These are phyloP conservation scores for Pseudotulostoma volvatum DNA, from an alignment of 495 filamentous ascomycete genomes.

Conservation along the genomic window DNA sequence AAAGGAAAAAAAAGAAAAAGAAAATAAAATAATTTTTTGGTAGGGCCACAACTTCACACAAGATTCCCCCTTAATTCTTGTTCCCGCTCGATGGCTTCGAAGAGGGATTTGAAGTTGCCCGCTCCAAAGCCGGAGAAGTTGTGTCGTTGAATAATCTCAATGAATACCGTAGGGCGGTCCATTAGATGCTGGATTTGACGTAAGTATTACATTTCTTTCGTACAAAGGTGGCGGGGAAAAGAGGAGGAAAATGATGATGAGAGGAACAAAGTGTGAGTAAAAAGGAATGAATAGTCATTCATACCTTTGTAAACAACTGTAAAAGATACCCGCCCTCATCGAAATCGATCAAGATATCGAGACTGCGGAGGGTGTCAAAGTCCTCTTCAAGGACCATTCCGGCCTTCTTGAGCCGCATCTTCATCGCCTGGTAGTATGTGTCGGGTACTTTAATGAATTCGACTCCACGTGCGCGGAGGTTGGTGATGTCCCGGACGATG, in stretches of 20 bases:
- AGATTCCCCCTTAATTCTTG: conserved; percentile 73
- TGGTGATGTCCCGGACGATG: conserved; percentile 57
- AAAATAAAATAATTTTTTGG: too few relatives aligned
- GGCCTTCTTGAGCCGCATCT: conserved; percentile 40
- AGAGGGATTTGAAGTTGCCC: conserved; percentile 87
- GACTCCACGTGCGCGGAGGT: conserved; percentile 61
- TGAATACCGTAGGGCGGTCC: conserved; percentile 84
- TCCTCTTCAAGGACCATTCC: conserved; percentile 49
- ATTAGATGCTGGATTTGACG: conserved; percentile 46
- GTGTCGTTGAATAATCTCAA: conserved; percentile 83
- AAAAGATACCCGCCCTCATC: conserved; percentile 76
- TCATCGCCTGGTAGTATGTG: conserved; percentile 69
- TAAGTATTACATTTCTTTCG: conserved; percentile 9
- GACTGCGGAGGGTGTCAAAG: conserved; percentile 48
- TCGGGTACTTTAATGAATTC: conserved; percentile 77
- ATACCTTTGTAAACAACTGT: conserved; percentile 69
- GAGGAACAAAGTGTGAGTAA: too few relatives aligned
- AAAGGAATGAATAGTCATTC: too few relatives aligned
- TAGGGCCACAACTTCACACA: conserved; percentile 17
- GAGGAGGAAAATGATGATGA: too few relatives aligned
- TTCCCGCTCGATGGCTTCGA: conserved; percentile 84
- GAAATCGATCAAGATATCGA: conserved; percentile 83
- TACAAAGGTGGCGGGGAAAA: neutral
- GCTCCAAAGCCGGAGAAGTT: conserved; percentile 82
- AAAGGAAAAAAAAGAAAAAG: too few relatives aligned